Conservation (phyloP, 805 yeast genomes). For the Sporopachydermia lactativora region DNA sequence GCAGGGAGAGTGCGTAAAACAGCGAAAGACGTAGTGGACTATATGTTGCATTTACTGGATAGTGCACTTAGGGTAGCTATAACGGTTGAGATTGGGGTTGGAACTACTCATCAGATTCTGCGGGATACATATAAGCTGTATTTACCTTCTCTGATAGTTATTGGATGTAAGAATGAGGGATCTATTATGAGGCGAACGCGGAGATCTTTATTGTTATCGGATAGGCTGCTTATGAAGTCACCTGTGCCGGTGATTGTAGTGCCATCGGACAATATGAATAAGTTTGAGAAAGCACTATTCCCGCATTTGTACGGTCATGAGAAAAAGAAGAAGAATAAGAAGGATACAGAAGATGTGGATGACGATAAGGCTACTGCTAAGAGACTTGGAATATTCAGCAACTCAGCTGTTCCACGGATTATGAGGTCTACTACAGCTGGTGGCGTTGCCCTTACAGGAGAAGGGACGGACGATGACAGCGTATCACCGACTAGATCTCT, state of each 20-base stretch:
- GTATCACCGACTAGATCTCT: too few relatives aligned
- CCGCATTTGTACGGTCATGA: background rate
- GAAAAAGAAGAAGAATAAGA: background rate
- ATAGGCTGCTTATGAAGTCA: constrained; percentile 46
- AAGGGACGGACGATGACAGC: background rate
- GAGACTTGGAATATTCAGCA: too few relatives aligned
- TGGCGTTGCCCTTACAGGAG: background rate
- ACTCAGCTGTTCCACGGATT: background rate
- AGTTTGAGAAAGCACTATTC: constrained; percentile 1
- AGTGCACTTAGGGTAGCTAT: constrained; percentile 34
- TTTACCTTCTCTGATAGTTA: constrained; percentile 42
- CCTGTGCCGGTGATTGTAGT: constrained; percentile 56
- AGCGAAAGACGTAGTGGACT: constrained; percentile 37
- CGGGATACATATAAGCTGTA: constrained; percentile 47
- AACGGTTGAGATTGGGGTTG: constrained; percentile 47
- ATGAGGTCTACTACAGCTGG: background rate
- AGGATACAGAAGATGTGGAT: background rate
- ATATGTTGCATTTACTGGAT: constrained; percentile 31
- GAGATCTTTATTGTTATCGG: constrained; percentile 48
- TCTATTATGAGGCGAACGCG: constrained; percentile 41
- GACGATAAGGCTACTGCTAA: background rate
- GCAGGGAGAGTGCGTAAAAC: constrained; percentile 22
- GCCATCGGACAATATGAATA: constrained; percentile 20
- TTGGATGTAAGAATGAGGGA: constrained; percentile 31
- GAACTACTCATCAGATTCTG: constrained; percentile 39